These are phyloP conservation scores for Capsella rubella DNA, from an alignment of 441 rosid species.

Conservation along the genomic window DNA sequence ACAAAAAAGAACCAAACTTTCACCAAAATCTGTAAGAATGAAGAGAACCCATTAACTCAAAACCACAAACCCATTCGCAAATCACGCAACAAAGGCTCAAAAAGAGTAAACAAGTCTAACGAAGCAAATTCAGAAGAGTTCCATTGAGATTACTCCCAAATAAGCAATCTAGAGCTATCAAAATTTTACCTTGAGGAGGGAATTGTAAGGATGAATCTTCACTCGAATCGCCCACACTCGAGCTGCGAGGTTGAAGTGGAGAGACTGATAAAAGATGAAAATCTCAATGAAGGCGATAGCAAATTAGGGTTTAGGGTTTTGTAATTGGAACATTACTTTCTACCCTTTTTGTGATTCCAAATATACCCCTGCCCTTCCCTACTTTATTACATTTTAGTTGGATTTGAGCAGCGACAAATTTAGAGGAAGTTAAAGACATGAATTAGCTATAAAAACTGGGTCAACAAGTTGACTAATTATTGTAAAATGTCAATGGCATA, in stretches of 20 bases:
- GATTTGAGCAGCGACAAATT: constrained; percentile 23
- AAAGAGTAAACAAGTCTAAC: not conserved
- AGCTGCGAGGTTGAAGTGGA: not conserved
- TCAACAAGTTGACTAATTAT: constrained; percentile 44
- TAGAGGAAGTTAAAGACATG: not conserved
- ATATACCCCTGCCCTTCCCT: constrained; percentile 19
- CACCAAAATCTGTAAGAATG: constrained; percentile 30
- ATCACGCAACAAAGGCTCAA: not conserved
- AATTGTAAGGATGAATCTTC: not conserved
- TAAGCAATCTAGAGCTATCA: constrained; percentile 5
- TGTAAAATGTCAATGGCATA: constrained; percentile 41
- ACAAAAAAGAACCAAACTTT: constrained; percentile 19
- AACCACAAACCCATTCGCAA: not conserved
- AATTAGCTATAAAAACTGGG: constrained; percentile 19
- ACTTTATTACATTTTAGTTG: constrained; percentile 22
- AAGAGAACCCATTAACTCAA: constrained; percentile 27
- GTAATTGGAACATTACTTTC: constrained; percentile 11
- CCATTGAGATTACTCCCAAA: not conserved
- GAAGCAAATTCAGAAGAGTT: constrained; percentile 11
- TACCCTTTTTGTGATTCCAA: constrained; percentile 15
- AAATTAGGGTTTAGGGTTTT: constrained; percentile 43
- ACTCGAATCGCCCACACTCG: constrained; percentile 22
- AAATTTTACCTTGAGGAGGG: constrained; percentile 20
- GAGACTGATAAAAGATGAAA: not conserved
- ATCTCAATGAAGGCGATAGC: not conserved